These are phyloP conservation scores for Hyphopichia buzzinii DNA, from an alignment of 1,139 yeast genomes.

Conservation along the genomic window DNA sequence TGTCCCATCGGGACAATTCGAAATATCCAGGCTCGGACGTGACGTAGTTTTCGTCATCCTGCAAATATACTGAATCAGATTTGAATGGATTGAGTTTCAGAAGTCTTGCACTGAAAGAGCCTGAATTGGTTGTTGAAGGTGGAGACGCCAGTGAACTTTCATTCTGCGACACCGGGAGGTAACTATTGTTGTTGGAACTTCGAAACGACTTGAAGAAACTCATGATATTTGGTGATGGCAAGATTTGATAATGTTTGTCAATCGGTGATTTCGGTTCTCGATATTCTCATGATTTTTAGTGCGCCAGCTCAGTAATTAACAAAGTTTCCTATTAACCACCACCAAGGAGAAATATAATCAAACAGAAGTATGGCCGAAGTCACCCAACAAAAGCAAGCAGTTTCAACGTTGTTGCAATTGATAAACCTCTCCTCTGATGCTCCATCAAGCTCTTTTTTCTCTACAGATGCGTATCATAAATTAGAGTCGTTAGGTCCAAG, in stretches of 20 bases:
- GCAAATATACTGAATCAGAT: conserved; percentile 34
- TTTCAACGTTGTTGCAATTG: conserved; percentile 34
- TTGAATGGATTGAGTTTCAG: conserved; percentile 43
- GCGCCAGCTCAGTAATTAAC: background rate
- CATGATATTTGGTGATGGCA: conserved; percentile 22
- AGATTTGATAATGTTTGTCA: too few species aligned
- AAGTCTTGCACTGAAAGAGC: conserved; percentile 27
- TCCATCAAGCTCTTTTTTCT: conserved; percentile 25
- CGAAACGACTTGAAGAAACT: conserved; percentile 38
- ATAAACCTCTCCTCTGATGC: conserved; percentile 26
- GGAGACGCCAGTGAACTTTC: conserved; percentile 40
- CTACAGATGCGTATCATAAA: conserved; percentile 30
- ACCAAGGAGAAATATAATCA: too few species aligned
- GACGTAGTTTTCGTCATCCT: conserved; percentile 45
- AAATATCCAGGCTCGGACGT: conserved; percentile 47
- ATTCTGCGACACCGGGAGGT: conserved; percentile 32
- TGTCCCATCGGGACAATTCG: conserved; percentile 57
- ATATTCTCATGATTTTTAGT: too few species aligned
- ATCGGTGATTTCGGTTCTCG: too few species aligned
- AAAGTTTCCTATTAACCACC: too few species aligned
- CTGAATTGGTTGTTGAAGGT: conserved; percentile 29
- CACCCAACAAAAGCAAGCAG: conserved; percentile 23
- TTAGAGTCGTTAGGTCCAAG: conserved; percentile 42
- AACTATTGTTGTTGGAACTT: conserved; percentile 14
- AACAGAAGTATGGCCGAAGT: conserved; percentile 4